Base-by-base conservation (phyloP, 768 basidiomycete genomes). In the Tulasnella sp. region DNA sequence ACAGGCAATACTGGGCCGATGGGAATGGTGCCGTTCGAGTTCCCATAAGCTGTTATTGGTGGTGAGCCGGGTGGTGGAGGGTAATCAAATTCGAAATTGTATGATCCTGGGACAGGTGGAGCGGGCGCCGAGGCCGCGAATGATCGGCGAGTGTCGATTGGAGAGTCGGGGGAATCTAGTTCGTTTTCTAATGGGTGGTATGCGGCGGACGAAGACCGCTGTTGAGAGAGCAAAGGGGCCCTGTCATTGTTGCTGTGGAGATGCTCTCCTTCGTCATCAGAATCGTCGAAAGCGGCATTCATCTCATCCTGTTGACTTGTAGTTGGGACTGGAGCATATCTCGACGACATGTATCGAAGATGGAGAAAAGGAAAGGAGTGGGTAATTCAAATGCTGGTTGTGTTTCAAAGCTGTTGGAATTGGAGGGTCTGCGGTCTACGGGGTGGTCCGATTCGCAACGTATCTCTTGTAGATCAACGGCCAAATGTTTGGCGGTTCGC, bases 51-150 rank as follows among this genome's bases (percentile, higher is more conserved):
- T 67, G 82, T 77, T 65, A 86, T 85, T 1, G 85, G 84, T 0
- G 88, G 88, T 0, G 86, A 86, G 41, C 88, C 88, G 3, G 88
- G 86, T 1, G 88, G 88, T 1, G 87, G 86, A 64, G 86, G 84
- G 67, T 84, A 86, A 69, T 89, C 87, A 32, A 81, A 77, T 69
- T 92, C 89, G 68, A 91, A 92, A 70, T 91, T 85, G 71, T 88
- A 88, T 2, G 73, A 70, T 26, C 77, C 78, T 13, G 79, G 75
- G 27, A 74, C 68, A 11, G 67, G 50, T 24, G 30, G 43, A 4
- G 60, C 13, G 21, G 32, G 55, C 59, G 56, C 29, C 13, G 61
- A 43, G 27, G 51, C 21, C 34, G 44, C 42, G n/a, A 49, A 60
- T 42, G 51, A 21, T 42, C 55, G 55, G 23, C 55, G 34, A 17